Base-by-base conservation (phyloP, 108 stramenopile genomes). In the Discostella pseudostelligera region DNA sequence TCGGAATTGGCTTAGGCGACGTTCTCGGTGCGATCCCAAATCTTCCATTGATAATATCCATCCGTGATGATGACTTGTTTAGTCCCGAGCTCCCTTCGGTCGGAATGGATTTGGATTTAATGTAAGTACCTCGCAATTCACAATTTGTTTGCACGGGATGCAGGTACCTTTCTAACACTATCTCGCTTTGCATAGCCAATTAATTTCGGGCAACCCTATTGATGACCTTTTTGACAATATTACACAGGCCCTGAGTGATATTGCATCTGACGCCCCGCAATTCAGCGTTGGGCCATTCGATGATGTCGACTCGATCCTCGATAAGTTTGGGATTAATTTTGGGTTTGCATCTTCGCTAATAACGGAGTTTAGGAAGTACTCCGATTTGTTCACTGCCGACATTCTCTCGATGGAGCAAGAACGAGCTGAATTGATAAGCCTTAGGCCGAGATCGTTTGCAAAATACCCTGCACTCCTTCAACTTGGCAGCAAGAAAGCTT, bases 401-500 rank as follows among this genome's bases (percentile, higher is more conserved):
- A 37, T 57, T 16, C 24, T 20, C 19, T 53, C 17, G 43, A 2
- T 36, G 17, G 24, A n/a, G 2, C 8, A 45, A 13, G 68, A 69
- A 37, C 39, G 6, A 46, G 28, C 25, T 24, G 14, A 45, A 19
- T 45, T 70, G 60, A 47, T 56, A 36, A 51, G 60, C 35, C 61
- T 70, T 21, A 47, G 55, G 35, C 69, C 69, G 48, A 50, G 42
- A 16, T 62, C 60, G 3, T 29, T 68, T 22, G 58, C 49, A 13
- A 50, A 50, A 3, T 62, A 60, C 14, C 69, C 69, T 11, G 32
- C 36, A 5, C 20, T 70, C 5, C 60, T 70, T 11, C 69, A 70
- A 56, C 47, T 70, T 25, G 69, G 69, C 9, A 70, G 69, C 61
- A 70, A 63, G 42, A 50, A 50, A 14, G 24, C 60, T 39, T 62